Percentiles rank a stretch among this genome's conserved stretches.
phyloP scores from a whole-genome alignment of 495 filamentous ascomycete genomes.

The Aspergillus heteromorphus region DNA sequence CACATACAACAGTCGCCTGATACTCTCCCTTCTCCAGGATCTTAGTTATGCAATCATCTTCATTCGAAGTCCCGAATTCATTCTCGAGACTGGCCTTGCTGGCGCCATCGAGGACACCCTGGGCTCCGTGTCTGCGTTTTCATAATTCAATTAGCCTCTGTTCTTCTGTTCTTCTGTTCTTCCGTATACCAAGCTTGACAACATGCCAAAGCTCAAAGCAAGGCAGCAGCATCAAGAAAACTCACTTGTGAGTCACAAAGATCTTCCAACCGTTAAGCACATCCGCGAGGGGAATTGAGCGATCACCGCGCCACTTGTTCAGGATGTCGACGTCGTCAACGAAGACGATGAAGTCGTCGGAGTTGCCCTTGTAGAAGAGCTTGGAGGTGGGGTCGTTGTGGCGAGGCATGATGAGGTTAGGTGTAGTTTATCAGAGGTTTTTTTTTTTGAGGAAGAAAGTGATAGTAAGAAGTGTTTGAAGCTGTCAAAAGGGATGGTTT shows the following conservation, averaged over 20 bases:
- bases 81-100: constrained; percentile 69
- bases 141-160: background rate
- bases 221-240: background rate
- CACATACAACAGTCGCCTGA: constrained; percentile 62
- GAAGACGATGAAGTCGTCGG: constrained; percentile 89
- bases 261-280: constrained; percentile 89
- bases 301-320: constrained; percentile 79
- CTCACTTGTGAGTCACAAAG: constrained; percentile 87
- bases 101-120: constrained; percentile 71
- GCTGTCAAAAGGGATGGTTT: background rate
- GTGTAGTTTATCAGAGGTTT: too few relatives aligned
- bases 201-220: background rate
- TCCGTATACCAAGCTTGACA: too few relatives aligned
- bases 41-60: constrained; percentile 71
- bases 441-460: constrained; percentile 11
- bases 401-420: constrained; percentile 61
- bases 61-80: constrained; percentile 77
- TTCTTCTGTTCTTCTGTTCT: too few relatives aligned
- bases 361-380: constrained; percentile 83
- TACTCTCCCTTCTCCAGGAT: constrained; percentile 73
- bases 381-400: constrained; percentile 71
- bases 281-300: constrained; percentile 68
- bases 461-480: constrained; percentile 5
- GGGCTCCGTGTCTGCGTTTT: constrained; percentile 67
- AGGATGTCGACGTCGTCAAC: constrained; percentile 67